phyloP scores from a whole-genome alignment of 352 stramenopile genomes.

The Globisporangium abappressorium region DNA sequence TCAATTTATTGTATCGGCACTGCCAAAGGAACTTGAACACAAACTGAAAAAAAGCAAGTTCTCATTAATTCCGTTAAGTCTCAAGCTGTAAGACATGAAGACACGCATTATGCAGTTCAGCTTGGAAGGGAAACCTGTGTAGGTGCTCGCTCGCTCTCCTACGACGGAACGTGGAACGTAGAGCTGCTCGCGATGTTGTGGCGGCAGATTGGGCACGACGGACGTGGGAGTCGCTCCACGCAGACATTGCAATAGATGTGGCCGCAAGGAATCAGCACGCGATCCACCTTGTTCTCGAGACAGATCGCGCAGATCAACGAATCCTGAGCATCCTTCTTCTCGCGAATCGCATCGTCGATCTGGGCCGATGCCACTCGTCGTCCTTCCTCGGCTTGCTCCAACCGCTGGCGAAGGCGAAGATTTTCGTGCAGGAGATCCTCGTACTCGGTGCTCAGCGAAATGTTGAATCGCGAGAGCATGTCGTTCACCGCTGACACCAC shows the following conservation, averaged over 20 bases:
- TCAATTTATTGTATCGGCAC: no score
- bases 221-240: slow-evolving; percentile 52
- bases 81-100: not conserved
- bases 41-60: no score
- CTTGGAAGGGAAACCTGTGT: not conserved
- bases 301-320: slow-evolving; percentile 78
- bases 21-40: no score
- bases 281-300: slow-evolving; percentile 77
- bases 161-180: slow-evolving; percentile 67
- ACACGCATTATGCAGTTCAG: not conserved
- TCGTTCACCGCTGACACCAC: slow-evolving; percentile 80
- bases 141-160: slow-evolving; percentile 5
- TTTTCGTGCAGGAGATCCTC: slow-evolving; percentile 69
- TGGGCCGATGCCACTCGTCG: slow-evolving; percentile 51
- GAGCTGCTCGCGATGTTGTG: slow-evolving; percentile 58
- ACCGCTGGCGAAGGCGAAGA: slow-evolving; percentile 48
- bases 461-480: slow-evolving; percentile 60
- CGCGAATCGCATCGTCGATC: slow-evolving; percentile 63
- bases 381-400: slow-evolving; percentile 65
- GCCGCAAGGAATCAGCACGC: slow-evolving; percentile 78
- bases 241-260: slow-evolving; percentile 82
- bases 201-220: slow-evolving; percentile 70
- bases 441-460: slow-evolving; percentile 63
- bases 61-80: not conserved
- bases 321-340: slow-evolving; percentile 75